Conservation (phyloP, 2,329 filamentous ascomycete species). For the Pseudogymnoascus verrucosus region DNA sequence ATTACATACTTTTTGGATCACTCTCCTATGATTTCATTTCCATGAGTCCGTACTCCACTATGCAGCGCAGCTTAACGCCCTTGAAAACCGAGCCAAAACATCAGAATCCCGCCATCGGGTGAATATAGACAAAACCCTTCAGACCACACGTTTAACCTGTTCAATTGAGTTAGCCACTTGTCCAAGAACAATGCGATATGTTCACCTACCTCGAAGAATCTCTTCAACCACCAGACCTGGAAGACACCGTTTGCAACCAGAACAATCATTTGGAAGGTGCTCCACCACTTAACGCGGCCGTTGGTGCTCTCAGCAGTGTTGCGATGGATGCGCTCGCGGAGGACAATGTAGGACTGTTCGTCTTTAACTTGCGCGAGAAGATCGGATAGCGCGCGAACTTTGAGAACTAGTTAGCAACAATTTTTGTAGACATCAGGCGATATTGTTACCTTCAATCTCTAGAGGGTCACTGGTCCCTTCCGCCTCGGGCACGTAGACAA, state of each 20-base stretch:
- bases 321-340: constrained; percentile 90
- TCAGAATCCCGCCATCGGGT: not conserved
- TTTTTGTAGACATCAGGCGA: not conserved
- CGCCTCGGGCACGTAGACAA: constrained; percentile 89
- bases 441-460: constrained; percentile 69
- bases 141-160: constrained; percentile 10
- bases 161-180: not conserved
- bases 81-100: constrained; percentile 4
- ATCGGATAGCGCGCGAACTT: constrained; percentile 77
- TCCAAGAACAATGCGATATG: not conserved
- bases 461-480: constrained; percentile 81
- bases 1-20: constrained; percentile 1
- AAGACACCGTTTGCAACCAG: constrained; percentile 89
- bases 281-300: constrained; percentile 98
- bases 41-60: constrained; percentile 9
- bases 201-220: constrained; percentile 77
- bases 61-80: constrained; percentile 9
- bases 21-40: constrained; percentile 9
- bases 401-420: not conserved
- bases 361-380: constrained; percentile 89
- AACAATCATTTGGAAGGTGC: constrained; percentile 86
- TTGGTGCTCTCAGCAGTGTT: constrained; percentile 99
- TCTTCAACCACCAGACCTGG: constrained; percentile 98
- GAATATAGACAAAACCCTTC: constrained; percentile 3
- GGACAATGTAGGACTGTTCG: constrained; percentile 93